Conservation (phyloP, 208 protist genomes). For the Leptomonas seymouri region DNA sequence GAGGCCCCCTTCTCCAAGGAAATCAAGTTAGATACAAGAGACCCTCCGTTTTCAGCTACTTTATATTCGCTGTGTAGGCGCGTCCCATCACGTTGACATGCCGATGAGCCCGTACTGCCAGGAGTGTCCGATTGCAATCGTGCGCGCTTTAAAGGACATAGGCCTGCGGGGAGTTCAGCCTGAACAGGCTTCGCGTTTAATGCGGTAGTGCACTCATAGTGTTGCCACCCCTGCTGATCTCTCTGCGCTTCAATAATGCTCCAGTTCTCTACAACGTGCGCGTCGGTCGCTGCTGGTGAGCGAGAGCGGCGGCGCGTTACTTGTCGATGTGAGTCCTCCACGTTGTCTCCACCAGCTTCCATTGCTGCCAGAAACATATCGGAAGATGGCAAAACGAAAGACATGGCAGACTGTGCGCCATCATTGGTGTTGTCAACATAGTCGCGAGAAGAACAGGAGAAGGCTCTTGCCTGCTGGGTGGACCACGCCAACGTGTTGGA, state of each 20-base stretch:
- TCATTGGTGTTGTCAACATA: background rate
- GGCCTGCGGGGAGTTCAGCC: background rate
- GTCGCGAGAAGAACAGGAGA: background rate
- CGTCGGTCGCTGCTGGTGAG: background rate
- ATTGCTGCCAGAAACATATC: constrained; percentile 4
- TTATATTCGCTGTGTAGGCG: background rate
- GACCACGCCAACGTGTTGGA: background rate
- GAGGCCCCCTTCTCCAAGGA: background rate
- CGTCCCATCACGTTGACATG: background rate
- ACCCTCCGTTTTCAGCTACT: too few species aligned
- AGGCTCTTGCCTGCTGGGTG: background rate
- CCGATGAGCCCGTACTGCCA: too few species aligned
- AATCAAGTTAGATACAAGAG: background rate
- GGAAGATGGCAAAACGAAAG: background rate
- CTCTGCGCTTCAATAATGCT: too few species aligned
- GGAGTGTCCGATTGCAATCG: background rate
- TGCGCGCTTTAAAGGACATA: constrained; percentile 1
- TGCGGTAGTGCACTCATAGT: background rate
- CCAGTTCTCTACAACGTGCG: background rate
- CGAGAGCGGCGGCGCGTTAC: constrained; percentile 13
- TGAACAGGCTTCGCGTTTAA: background rate
- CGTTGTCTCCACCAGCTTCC: background rate
- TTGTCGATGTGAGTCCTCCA: background rate
- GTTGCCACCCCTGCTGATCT: background rate
- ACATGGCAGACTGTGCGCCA: background rate